These are phyloP conservation scores for Eutrema heterophyllum DNA, from an alignment of 345 rosid genomes.

Conservation along the genomic window DNA sequence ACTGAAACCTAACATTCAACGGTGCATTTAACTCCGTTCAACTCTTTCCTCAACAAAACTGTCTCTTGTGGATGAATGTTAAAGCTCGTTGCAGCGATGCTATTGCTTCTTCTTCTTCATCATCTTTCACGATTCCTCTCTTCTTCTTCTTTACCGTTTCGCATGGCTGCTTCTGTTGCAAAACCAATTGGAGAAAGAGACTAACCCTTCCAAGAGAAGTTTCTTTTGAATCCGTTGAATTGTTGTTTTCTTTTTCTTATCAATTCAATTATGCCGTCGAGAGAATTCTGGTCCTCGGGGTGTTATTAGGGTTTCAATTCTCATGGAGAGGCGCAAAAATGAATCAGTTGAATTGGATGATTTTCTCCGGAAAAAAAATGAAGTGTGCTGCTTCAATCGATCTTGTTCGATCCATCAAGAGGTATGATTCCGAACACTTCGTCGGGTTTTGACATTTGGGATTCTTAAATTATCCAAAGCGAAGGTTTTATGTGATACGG, in stretches of 20 bases:
- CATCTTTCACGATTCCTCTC: background rate
- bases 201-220: background rate
- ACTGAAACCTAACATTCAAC: constrained; percentile 27
- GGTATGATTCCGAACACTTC: constrained; percentile 33
- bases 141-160: background rate
- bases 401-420: constrained; percentile 64
- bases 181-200: background rate
- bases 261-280: constrained; percentile 8
- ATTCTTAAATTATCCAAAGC: background rate
- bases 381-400: constrained; percentile 53
- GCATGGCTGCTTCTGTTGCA: background rate
- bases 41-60: background rate
- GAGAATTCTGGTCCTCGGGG: background rate
- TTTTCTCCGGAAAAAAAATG: constrained; percentile 48
- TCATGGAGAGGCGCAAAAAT: constrained; percentile 1
- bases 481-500: background rate
- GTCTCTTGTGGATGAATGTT: background rate
- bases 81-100: background rate
- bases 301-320: constrained; percentile 6
- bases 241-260: background rate
- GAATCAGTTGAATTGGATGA: constrained; percentile 36
- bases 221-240: background rate
- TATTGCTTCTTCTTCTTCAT: constrained; percentile 3
- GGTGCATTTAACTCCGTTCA: background rate
- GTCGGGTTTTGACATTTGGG: background rate